Conservation (phyloP, 805 yeast species). For the Saturnispora halmiae region DNA sequence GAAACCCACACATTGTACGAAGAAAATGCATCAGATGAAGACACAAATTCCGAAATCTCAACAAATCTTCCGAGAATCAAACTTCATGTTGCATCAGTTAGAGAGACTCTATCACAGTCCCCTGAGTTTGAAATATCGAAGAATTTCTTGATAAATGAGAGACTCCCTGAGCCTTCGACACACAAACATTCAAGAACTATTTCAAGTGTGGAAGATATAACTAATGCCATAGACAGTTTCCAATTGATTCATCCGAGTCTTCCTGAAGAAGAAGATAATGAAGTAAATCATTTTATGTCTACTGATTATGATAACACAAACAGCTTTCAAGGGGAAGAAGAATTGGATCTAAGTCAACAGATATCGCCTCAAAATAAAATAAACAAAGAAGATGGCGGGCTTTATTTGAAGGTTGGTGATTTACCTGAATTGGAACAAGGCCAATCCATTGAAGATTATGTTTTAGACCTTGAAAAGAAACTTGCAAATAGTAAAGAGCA, state of each 20-base stretch:
- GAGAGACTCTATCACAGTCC: background rate
- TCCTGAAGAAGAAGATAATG: constrained; percentile 3
- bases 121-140: constrained; percentile 8
- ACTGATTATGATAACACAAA: background rate
- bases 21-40: background rate
- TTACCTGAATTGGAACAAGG: constrained; percentile 11
- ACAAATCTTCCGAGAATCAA: background rate
- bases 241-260: constrained; percentile 5
- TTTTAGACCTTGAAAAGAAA: constrained; percentile 9
- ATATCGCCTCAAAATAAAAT: background rate
- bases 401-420: constrained; percentile 9
- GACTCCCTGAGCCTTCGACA: background rate
- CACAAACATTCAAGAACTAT: constrained; percentile 16
- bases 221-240: constrained; percentile 12
- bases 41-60: too few relatives aligned
- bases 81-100: background rate
- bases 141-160: background rate
- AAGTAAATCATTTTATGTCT: background rate
- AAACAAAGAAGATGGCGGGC: background rate
- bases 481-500: background rate
- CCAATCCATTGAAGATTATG: constrained; percentile 9
- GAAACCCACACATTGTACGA: background rate
- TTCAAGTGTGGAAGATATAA: constrained; percentile 16
- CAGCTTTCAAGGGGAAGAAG: background rate
- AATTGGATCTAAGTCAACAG: background rate